phyloP scores from a whole-genome alignment of 257 asterid species.

The Solanum megistacrolobum region DNA sequence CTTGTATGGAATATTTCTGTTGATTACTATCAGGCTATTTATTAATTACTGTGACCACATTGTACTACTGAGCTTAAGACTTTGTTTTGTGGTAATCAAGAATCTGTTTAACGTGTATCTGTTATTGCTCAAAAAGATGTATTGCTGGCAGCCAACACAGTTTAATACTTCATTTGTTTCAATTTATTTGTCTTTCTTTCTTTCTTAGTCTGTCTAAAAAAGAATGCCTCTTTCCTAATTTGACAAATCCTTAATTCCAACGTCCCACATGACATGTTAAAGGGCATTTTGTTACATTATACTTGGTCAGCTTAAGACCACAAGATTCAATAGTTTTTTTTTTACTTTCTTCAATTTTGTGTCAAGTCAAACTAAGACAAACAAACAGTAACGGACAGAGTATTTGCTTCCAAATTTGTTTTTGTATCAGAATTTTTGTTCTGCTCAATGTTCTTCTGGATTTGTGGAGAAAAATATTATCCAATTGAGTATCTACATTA shows the following conservation, averaged over 20 bases:
- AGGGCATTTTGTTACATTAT: background rate
- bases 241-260: background rate
- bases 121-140: background rate
- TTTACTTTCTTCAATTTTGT: background rate
- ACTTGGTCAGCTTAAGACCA: background rate
- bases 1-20: background rate
- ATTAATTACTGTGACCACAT: background rate
- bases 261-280: background rate
- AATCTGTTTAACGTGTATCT: background rate
- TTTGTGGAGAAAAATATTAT: background rate
- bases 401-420: background rate
- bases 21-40: background rate
- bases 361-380: background rate
- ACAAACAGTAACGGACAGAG: background rate
- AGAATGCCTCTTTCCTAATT: background rate
- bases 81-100: background rate
- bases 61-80: background rate
- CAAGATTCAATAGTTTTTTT: background rate
- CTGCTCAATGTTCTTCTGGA: background rate
- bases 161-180: background rate
- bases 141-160: background rate
- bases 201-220: background rate
- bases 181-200: background rate
- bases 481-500: background rate
- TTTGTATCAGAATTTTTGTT: background rate